These are phyloP conservation scores for Fusarium devonianum DNA, from an alignment of 2,329 filamentous ascomycete species.

Conservation along the genomic window DNA sequence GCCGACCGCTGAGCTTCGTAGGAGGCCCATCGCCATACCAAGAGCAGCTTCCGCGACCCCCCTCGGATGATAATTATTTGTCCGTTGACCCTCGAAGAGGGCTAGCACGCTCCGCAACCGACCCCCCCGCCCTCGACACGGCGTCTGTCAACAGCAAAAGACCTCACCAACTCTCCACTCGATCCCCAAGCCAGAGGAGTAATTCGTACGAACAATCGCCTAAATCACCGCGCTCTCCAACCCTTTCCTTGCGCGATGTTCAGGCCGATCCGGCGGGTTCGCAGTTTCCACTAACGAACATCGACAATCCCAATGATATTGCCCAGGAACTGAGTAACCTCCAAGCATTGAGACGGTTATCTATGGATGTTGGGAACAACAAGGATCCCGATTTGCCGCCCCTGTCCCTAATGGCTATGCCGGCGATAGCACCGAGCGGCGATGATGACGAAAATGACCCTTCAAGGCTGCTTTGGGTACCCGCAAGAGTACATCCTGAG, in stretches of 20 bases:
- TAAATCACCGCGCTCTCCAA: conserved; percentile 59
- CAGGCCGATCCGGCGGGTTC: conserved; percentile 66
- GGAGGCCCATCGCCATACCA: conserved; percentile 58
- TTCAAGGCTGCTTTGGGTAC: conserved; percentile 92
- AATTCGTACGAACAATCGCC: conserved; percentile 52
- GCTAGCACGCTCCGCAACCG: conserved; percentile 56
- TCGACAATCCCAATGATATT: conserved; percentile 87
- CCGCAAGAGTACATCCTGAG: conserved; percentile 91
- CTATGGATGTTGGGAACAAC: conserved; percentile 85
- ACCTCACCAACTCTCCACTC: conserved; percentile 49
- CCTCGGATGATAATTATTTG: conserved; percentile 43
- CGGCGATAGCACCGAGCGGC: conserved; percentile 73
- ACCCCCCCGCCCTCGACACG: conserved; percentile 48
- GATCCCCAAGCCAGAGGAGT: conserved; percentile 49
- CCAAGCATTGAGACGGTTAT: conserved; percentile 88
- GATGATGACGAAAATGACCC: conserved; percentile 86
- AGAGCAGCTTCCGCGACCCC: conserved; percentile 54
- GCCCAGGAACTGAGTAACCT: conserved; percentile 92
- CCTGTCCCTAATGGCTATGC: conserved; percentile 71
- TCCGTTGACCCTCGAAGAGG: conserved; percentile 50
- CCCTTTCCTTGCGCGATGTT: conserved; percentile 60
- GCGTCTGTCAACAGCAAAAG: conserved; percentile 47
- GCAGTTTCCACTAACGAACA: conserved; percentile 85
- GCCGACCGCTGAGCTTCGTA: conserved; percentile 78
- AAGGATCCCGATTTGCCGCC: conserved; percentile 79